Percentiles rank a stretch among this genome's conserved stretches.
Evolutionary conservation across 148 eudicot genomes (phyloP).

Genomic region (Salicornia ramosissima): DNA sequence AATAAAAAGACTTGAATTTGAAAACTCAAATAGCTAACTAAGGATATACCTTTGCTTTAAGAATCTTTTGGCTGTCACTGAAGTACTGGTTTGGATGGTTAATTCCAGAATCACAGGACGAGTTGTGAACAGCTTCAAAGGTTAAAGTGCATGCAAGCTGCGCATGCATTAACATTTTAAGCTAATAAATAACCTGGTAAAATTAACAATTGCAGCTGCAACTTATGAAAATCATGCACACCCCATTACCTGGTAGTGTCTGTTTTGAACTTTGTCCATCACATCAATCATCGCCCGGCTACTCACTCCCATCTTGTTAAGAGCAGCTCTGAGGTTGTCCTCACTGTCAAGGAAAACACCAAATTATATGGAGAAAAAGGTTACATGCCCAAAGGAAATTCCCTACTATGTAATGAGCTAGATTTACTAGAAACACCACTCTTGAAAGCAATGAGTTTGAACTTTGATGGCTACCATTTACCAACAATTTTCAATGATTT

Average conservation of each 20-base stretch:
- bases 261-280: conserved; percentile 68
- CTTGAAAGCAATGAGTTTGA: not conserved
- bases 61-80: conserved; percentile 66
- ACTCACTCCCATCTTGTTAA: conserved; percentile 68
- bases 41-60: conserved; percentile 44
- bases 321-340: conserved; percentile 89
- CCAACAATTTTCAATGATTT: not conserved
- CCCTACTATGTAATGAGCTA: not conserved
- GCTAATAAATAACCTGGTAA: not conserved
- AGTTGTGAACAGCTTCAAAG: conserved; percentile 75
- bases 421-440: not conserved
- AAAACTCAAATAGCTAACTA: not conserved
- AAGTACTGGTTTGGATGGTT: conserved; percentile 92
- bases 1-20: not conserved
- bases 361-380: not conserved
- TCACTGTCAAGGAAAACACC: conserved; percentile 43
- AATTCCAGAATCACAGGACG: conserved; percentile 80
- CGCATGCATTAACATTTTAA: conserved; percentile 19
- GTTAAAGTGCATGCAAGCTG: conserved; percentile 96
- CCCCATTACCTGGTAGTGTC: conserved; percentile 67
- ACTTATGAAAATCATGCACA: not conserved
- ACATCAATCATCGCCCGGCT: conserved; percentile 65
- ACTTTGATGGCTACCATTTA: not conserved
- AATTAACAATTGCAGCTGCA: not conserved
- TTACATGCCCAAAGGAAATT: conserved; percentile 9